A percentile compares a stretch with the other conserved stretches of the same genome.
Conservation (phyloP, 1,284 basidiomycete species). For the Ceraceosorus guamensis region DNA sequence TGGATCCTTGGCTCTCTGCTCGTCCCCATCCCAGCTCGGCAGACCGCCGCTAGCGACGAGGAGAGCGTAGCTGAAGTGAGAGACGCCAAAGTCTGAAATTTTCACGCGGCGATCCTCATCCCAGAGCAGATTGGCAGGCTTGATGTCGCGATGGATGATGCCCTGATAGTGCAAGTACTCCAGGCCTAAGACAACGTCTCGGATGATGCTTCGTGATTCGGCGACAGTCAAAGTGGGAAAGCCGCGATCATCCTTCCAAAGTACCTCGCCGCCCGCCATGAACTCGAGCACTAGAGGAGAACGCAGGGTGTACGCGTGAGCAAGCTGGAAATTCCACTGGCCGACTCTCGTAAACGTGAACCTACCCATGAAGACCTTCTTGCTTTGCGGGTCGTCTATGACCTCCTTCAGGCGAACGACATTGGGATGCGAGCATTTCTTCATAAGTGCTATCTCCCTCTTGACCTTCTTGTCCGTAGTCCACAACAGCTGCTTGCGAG, state of each 20-base stretch:
- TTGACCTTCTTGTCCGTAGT: conserved; percentile 45
- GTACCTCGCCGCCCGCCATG: conserved; percentile 85
- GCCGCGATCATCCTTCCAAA: conserved; percentile 60
- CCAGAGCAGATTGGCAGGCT: conserved; percentile 93
- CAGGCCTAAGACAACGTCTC: conserved; percentile 85
- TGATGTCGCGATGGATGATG: conserved; percentile 98
- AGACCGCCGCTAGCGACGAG: conserved; percentile 34
- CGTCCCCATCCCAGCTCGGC: conserved; percentile 9
- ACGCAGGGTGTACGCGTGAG: conserved; percentile 1
- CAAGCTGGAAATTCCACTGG: no score
- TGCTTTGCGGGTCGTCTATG: conserved; percentile 82
- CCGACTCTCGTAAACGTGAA: conserved; percentile 18
- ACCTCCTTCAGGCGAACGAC: conserved; percentile 88
- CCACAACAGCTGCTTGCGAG: conserved; percentile 31
- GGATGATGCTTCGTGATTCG: conserved; percentile 75
- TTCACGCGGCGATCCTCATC: conserved; percentile 73
- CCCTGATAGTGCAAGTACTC: conserved; percentile 94
- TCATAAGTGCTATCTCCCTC: conserved; percentile 88
- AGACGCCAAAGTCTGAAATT: conserved; percentile 95
- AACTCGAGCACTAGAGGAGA: conserved; percentile 75
- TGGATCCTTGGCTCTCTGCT: conserved; percentile 54
- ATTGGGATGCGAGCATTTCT: conserved; percentile 78
- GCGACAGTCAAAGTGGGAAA: conserved; percentile 69
- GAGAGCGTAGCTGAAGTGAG: conserved; percentile 79
- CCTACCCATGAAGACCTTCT: conserved; percentile 88